Conservation (phyloP, 192 early-diverging fungal genomes). For the Coemansia asiatica region DNA sequence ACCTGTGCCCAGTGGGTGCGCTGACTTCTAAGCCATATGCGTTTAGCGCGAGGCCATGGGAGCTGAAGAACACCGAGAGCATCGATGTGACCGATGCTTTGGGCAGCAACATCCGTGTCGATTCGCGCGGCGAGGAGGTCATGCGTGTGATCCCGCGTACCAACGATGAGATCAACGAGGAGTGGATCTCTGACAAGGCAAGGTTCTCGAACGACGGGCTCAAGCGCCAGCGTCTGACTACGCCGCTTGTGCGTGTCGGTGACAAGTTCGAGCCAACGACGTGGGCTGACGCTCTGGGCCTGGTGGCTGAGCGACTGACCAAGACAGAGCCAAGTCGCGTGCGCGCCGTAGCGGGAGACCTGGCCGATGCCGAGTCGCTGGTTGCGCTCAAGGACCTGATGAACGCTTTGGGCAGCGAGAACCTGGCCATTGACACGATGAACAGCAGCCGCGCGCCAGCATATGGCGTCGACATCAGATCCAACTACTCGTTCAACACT, state of each 20-base stretch:
- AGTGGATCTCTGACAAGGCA: constrained; percentile 99
- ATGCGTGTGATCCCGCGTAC: constrained; percentile 93
- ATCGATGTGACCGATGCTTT: constrained; percentile 95
- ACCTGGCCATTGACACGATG: constrained; percentile 70
- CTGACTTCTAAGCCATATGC: constrained; percentile 96
- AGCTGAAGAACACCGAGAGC: constrained; percentile 92
- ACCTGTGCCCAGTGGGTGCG: constrained; percentile 97
- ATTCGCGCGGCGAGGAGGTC: constrained; percentile 93
- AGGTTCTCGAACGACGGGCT: constrained; percentile 94
- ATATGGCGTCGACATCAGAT: constrained; percentile 72
- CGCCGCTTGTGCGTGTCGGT: constrained; percentile 82
- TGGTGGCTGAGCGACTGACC: constrained; percentile 66
- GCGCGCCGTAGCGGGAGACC: constrained; percentile 85
- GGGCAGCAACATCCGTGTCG: constrained; percentile 93
- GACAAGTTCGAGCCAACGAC: constrained; percentile 78
- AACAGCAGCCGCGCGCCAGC: constrained; percentile 50
- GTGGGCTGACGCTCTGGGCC: constrained; percentile 83
- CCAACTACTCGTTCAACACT: constrained; percentile 85
- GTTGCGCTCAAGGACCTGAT: constrained; percentile 95
- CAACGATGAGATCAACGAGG: constrained; percentile 98
- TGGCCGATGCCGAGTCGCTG: constrained; percentile 92
- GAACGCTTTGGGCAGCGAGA: constrained; percentile 83
- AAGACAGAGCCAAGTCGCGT: constrained; percentile 64
- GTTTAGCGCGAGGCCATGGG: constrained; percentile 94
- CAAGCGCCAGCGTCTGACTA: constrained; percentile 92